Evolutionary conservation across 2,329 filamentous ascomycete species (phyloP).

Genomic region (Fusarium tricinctum): DNA sequence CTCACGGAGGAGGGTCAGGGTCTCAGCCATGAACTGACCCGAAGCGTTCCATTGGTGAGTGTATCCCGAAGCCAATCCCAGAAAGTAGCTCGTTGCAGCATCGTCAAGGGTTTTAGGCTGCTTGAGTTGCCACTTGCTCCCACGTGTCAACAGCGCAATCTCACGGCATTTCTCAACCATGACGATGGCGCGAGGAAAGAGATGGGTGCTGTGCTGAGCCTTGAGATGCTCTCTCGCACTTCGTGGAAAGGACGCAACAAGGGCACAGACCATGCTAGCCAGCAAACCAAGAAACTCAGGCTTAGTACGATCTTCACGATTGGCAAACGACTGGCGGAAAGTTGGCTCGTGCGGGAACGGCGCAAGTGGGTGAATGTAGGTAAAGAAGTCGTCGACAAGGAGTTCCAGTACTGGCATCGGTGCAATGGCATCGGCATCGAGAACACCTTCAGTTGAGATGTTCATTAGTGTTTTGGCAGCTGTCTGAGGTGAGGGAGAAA

Average conservation of each 20-base stretch:
- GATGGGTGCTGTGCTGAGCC: conserved; percentile 70
- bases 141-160: conserved; percentile 76
- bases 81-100: conserved; percentile 81
- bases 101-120: conserved; percentile 65
- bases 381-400: conserved; percentile 86
- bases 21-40: conserved; percentile 80
- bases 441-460: conserved; percentile 56
- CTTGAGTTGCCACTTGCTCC: conserved; percentile 64
- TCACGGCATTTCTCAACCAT: conserved; percentile 79
- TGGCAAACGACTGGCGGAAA: conserved; percentile 77
- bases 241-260: conserved; percentile 83
- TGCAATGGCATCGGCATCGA: conserved; percentile 78
- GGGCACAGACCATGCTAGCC: conserved; percentile 78
- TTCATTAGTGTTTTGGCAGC: conserved; percentile 65
- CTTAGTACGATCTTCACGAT: conserved; percentile 75
- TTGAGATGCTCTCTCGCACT: conserved; percentile 79
- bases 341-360: conserved; percentile 85
- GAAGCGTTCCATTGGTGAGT: conserved; percentile 77
- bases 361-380: conserved; percentile 81
- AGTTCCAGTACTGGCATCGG: conserved; percentile 76
- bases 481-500: conserved; percentile 61
- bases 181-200: conserved; percentile 77
- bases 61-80: conserved; percentile 76
- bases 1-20: conserved; percentile 76
- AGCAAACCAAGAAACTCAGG: conserved; percentile 78